phyloP scores from a whole-genome alignment of 2,329 filamentous ascomycete genomes.

The Phoma sp. region DNA sequence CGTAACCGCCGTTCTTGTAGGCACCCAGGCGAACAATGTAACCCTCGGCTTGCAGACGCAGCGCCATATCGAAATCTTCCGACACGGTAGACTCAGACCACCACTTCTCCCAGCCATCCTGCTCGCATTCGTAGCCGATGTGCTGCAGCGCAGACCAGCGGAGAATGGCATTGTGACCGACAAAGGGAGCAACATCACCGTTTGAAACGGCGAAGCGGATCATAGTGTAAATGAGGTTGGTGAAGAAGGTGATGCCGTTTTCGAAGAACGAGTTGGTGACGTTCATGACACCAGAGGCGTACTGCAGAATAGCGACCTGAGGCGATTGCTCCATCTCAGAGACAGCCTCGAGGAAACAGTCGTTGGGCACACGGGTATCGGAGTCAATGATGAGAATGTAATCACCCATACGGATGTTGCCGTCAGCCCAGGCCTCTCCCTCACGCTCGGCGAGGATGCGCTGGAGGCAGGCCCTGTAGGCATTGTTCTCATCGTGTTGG shows the following conservation, averaged over 20 bases:
- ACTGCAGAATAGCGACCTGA: constrained; percentile 79
- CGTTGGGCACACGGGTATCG: constrained; percentile 59
- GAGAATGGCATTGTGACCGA: constrained; percentile 78
- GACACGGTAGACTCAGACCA: constrained; percentile 80
- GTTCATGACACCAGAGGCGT: constrained; percentile 73
- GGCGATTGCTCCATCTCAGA: constrained; percentile 83
- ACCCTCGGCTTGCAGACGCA: constrained; percentile 72
- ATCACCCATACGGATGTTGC: constrained; percentile 84
- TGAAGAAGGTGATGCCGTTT: constrained; percentile 79
- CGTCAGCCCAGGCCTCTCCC: constrained; percentile 75
- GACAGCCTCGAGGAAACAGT: constrained; percentile 79
- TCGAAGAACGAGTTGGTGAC: constrained; percentile 76
- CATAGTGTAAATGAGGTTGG: constrained; percentile 75
- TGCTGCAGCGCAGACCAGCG: constrained; percentile 71
- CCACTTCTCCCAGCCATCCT: constrained; percentile 64
- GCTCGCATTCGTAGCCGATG: constrained; percentile 52
- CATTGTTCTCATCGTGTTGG: constrained; percentile 46
- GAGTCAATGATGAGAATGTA: constrained; percentile 72
- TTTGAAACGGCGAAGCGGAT: constrained; percentile 73
- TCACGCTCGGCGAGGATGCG: constrained; percentile 69
- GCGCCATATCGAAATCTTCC: constrained; percentile 77
- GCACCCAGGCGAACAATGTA: constrained; percentile 72
- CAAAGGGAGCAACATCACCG: constrained; percentile 76
- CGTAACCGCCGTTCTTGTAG: constrained; percentile 72
- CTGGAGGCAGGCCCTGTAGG: constrained; percentile 53